Conservation (phyloP, 139 green algal species). For the Dunaliella primolecta region DNA sequence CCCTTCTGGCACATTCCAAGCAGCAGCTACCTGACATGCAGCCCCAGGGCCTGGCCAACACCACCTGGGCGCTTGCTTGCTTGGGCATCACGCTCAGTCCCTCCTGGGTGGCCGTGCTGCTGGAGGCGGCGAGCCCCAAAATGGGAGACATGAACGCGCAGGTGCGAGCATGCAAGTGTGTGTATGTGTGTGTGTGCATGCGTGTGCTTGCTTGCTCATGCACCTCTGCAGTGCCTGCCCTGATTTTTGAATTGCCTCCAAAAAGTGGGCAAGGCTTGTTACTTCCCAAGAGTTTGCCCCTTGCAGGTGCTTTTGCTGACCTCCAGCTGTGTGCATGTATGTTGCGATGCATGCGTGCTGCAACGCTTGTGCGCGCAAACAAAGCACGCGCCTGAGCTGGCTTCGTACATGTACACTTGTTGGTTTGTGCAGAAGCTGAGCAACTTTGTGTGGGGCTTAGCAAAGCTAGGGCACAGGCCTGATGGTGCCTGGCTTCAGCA, state of each 20-base stretch:
- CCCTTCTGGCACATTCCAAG: background rate
- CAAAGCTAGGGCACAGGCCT: background rate
- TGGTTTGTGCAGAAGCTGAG: background rate
- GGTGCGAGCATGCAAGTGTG: background rate
- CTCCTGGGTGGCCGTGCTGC: background rate
- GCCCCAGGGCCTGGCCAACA: background rate
- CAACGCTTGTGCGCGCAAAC: no score
- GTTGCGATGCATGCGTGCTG: no score
- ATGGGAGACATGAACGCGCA: background rate
- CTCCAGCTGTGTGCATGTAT: no score
- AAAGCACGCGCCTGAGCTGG: no score
- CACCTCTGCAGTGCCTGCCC: no score
- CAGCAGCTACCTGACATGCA: background rate
- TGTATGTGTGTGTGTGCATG: background rate
- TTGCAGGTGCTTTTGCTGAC: no score
- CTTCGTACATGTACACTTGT: no score
- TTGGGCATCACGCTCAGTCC: background rate
- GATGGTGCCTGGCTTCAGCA: background rate
- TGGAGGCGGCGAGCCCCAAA: background rate
- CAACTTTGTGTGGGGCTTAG: background rate
- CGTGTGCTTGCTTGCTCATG: no score
- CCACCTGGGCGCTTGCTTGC: background rate
- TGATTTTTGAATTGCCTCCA: no score
- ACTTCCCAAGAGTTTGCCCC: no score
- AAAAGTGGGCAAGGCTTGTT: no score